phyloP scores from a whole-genome alignment of 306 rosid genomes.

The Albizia julibrissin region DNA sequence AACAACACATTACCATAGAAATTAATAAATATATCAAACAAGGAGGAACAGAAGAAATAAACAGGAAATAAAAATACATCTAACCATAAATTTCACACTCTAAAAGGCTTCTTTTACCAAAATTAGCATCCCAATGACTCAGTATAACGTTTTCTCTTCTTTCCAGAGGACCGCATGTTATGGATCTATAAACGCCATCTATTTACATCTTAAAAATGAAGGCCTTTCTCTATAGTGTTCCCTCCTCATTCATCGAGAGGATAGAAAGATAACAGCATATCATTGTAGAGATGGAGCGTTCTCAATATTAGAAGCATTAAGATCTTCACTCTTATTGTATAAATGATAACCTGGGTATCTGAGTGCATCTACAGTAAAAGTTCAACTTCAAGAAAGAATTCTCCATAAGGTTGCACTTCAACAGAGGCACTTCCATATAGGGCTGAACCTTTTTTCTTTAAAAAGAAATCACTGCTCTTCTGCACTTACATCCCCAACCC shows the following conservation, averaged over 20 bases:
- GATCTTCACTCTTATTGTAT: not conserved
- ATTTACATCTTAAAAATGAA: not conserved
- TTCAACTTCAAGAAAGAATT: not conserved
- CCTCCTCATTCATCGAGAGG: not conserved
- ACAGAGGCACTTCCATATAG: no score
- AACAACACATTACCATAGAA: not conserved
- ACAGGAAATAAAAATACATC: not conserved
- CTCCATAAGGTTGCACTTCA: not conserved
- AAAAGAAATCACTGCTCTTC: no score
- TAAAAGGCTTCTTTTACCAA: not conserved
- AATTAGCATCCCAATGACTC: not conserved
- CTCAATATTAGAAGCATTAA: not conserved
- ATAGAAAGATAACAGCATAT: not conserved
- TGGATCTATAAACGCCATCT: not conserved
- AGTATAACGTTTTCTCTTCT: not conserved
- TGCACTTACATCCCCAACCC: no score
- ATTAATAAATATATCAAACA: not conserved
- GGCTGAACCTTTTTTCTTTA: no score
- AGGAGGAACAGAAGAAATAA: not conserved
- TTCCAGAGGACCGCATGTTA: not conserved
- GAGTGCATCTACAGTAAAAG: not conserved
- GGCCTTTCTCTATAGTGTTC: not conserved
- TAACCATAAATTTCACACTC: not conserved
- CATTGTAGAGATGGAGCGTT: not conserved
- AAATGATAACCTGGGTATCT: not conserved